Conservation (phyloP, 352 stramenopile species). For the Pythium folliculosum region DNA sequence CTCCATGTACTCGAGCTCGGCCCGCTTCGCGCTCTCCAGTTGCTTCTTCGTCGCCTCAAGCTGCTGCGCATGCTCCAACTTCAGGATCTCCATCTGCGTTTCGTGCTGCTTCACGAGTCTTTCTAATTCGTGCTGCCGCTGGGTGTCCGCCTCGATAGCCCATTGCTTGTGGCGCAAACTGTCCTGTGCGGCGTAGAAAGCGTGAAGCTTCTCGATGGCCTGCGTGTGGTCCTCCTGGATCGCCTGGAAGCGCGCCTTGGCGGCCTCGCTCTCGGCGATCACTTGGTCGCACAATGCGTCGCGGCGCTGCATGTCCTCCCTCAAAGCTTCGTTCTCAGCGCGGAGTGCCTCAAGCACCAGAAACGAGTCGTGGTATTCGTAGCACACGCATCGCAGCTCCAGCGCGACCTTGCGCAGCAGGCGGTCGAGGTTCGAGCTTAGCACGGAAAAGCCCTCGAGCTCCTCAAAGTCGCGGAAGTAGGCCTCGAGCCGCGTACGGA, state of each 20-base stretch:
- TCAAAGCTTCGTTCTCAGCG: slow-evolving; percentile 10
- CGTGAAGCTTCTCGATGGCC: slow-evolving; percentile 33
- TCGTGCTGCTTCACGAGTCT: slow-evolving; percentile 9
- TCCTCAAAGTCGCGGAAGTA: slow-evolving; percentile 47
- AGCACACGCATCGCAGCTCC: slow-evolving; percentile 41
- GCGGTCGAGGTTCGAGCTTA: slow-evolving; percentile 36
- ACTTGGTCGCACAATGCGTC: slow-evolving; percentile 37
- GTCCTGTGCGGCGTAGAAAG: slow-evolving; percentile 34
- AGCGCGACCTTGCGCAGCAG: slow-evolving; percentile 37
- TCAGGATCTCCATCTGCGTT: slow-evolving; percentile 26
- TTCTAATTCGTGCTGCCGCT: slow-evolving; percentile 30
- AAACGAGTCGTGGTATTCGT: slow-evolving; percentile 31
- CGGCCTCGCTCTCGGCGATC: slow-evolving; percentile 29
- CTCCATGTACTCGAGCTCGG: slow-evolving; percentile 42
- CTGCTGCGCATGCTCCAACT: slow-evolving; percentile 32
- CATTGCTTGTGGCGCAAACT: slow-evolving; percentile 40
- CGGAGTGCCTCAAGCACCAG: slow-evolving; percentile 31
- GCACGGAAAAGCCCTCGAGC: slow-evolving; percentile 43
- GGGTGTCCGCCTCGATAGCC: slow-evolving; percentile 30
- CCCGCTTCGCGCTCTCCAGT: slow-evolving; percentile 33
- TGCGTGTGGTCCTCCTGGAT: slow-evolving; percentile 26
- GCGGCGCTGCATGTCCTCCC: slow-evolving; percentile 10
- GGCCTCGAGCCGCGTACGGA: slow-evolving; percentile 30
- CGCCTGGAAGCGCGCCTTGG: slow-evolving; percentile 20
- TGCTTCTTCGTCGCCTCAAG: slow-evolving; percentile 33